phyloP scores from a whole-genome alignment of 2,329 filamentous ascomycete species.

The Aureobasidium sp. region DNA sequence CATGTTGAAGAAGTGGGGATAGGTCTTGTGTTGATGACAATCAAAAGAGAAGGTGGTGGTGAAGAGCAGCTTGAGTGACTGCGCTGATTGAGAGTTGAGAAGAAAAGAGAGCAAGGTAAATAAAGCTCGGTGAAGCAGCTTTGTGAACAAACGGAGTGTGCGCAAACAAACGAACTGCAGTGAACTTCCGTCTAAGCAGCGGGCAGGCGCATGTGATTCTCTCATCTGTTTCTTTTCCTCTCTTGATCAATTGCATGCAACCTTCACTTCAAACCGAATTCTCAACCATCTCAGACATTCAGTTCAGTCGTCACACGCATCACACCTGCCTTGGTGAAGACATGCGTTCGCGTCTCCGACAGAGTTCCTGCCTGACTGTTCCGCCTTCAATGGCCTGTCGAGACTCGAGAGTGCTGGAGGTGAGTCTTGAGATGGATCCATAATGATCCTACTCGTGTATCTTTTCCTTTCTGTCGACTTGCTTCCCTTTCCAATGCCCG shows the following conservation, averaged over 20 bases:
- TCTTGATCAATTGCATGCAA: not conserved
- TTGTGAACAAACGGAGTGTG: not conserved
- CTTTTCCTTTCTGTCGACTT: not conserved
- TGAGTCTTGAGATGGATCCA: not conserved
- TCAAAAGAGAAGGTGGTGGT: not conserved
- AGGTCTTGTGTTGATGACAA: not conserved
- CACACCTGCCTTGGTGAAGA: not conserved
- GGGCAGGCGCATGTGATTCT: not conserved
- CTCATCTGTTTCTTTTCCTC: not conserved
- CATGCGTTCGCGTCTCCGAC: not conserved
- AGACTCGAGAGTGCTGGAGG: not conserved
- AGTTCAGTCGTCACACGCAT: not conserved
- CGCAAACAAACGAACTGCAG: not conserved
- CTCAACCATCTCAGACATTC: not conserved
- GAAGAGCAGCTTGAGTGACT: not conserved
- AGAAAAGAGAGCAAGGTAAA: not conserved
- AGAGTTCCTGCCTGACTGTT: not conserved
- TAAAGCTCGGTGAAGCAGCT: not conserved
- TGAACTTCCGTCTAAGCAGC: not conserved
- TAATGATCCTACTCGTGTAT: not conserved
- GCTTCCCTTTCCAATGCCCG: not conserved
- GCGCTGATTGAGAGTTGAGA: not conserved
- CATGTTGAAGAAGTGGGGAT: not conserved
- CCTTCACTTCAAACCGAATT: not conserved
- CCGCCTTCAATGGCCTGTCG: not conserved